phyloP scores from a whole-genome alignment of 2,329 filamentous ascomycete genomes.

The Lithohypha guttulata region DNA sequence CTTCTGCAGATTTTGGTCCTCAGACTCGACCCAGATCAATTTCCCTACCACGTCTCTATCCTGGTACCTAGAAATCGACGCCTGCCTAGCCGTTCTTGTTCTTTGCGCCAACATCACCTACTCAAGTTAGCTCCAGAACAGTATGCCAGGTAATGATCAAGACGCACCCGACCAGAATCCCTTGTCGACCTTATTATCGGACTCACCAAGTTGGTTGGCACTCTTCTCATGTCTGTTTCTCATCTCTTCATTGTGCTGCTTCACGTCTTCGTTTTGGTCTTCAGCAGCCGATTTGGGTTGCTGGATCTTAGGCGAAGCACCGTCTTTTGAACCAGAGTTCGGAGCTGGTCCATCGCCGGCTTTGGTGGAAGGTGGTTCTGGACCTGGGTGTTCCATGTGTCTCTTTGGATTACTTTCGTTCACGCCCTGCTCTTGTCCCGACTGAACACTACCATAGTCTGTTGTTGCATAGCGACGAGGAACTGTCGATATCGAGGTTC shows the following conservation, averaged over 20 bases:
- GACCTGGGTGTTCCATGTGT: constrained; percentile 21
- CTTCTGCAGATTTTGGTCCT: too few relatives aligned
- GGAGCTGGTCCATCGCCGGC: not conserved
- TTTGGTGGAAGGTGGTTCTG: constrained; percentile 15
- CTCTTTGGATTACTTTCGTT: constrained; percentile 17
- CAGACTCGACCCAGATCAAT: too few relatives aligned
- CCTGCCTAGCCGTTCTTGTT: constrained; percentile 8
- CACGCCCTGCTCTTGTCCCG: constrained; percentile 15
- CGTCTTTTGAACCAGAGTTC: constrained; percentile 5
- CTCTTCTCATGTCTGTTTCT: constrained; percentile 6
- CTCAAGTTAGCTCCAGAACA: constrained; percentile 15
- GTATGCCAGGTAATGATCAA: constrained; percentile 20
- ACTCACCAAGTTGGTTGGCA: constrained; percentile 18
- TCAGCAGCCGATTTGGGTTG: constrained; percentile 20
- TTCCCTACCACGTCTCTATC: too few relatives aligned
- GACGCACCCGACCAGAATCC: constrained; percentile 20
- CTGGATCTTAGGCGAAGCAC: constrained; percentile 16
- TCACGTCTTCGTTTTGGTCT: constrained; percentile 18
- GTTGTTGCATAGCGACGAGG: constrained; percentile 14
- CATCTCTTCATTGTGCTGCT: constrained; percentile 17
- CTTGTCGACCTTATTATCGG: constrained; percentile 23
- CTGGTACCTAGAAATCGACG: too few relatives aligned
- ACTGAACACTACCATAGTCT: constrained; percentile 19
- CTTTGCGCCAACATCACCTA: constrained; percentile 18
- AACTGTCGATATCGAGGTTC: constrained; percentile 5